Conservation (phyloP, 2,329 filamentous ascomycete genomes). For the Paramyrothecium roridum region DNA sequence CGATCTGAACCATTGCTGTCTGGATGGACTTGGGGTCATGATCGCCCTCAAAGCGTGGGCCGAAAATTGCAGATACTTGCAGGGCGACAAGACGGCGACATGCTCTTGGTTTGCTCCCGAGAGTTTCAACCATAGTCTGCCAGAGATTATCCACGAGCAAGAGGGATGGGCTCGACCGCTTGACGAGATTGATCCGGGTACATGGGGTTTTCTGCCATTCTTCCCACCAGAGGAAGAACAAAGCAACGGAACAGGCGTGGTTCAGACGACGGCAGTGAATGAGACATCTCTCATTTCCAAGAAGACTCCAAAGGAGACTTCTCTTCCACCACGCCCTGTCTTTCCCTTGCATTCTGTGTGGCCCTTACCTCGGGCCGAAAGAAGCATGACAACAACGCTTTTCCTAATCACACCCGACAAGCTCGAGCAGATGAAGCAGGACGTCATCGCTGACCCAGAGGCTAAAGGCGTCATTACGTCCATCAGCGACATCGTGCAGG, state of each 20-base stretch:
- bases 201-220: constrained; percentile 22
- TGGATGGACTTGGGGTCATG: constrained; percentile 25
- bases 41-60: constrained; percentile 24
- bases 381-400: constrained; percentile 21
- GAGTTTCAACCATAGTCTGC: constrained; percentile 24
- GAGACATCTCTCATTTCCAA: neutral
- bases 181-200: constrained; percentile 19
- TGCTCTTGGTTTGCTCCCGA: constrained; percentile 23
- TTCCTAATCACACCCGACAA: constrained; percentile 27
- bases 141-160: constrained; percentile 21
- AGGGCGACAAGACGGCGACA: constrained; percentile 17
- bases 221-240: constrained; percentile 5
- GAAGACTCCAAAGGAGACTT: too few species aligned
- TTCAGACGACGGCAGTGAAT: constrained; percentile 7
- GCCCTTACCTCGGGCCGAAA: constrained; percentile 22
- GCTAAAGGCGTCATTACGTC: constrained; percentile 21
- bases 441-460: constrained; percentile 18
- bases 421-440: constrained; percentile 22
- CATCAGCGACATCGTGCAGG: constrained; percentile 34
- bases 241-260: neutral
- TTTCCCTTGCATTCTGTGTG: constrained; percentile 22
- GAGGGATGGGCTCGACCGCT: constrained; percentile 15
- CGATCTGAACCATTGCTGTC: constrained; percentile 18
- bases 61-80: constrained; percentile 23
- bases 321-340: constrained; percentile 9